Percentiles rank a stretch among this genome's conserved stretches.
Conservation (phyloP, 2,329 filamentous ascomycete species). For the Leptodontidium sp. region DNA sequence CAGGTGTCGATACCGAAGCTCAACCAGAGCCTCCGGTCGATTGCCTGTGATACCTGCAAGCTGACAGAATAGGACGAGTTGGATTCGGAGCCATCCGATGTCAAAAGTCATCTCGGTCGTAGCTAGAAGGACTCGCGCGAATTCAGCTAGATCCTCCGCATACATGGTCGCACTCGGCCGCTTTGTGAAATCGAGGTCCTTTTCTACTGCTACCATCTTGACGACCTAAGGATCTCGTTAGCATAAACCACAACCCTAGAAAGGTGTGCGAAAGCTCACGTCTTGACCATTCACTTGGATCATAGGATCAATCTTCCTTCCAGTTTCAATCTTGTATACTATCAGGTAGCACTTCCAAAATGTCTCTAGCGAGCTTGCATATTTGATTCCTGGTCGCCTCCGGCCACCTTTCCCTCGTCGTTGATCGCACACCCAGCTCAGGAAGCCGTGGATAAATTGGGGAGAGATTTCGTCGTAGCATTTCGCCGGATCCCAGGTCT, state of each 20-base stretch:
- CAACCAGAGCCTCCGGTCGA: background rate
- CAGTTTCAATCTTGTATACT: background rate
- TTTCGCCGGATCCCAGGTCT: too few species aligned
- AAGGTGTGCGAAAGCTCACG: background rate
- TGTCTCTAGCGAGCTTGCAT: background rate
- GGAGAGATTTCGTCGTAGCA: background rate
- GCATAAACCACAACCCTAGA: background rate
- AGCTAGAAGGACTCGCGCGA: background rate
- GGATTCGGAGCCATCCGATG: background rate
- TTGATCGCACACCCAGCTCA: conserved; percentile 4
- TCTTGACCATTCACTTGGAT: background rate
- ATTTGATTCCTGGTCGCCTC: background rate
- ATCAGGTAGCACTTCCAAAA: conserved; percentile 4
- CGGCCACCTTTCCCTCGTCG: conserved; percentile 1
- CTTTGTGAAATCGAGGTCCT: background rate
- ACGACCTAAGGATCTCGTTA: background rate
- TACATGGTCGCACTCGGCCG: background rate
- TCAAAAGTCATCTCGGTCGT: background rate
- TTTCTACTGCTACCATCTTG: background rate
- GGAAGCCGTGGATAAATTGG: background rate
- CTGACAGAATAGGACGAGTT: background rate
- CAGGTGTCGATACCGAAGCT: background rate
- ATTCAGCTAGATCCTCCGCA: background rate
- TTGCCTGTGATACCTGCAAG: background rate
- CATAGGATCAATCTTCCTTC: background rate